Evolutionary conservation across 2,329 filamentous ascomycete species (phyloP), one percentile per base, ranked within the genome.

Genomic region (Colletotrichum coccodes): DNA sequence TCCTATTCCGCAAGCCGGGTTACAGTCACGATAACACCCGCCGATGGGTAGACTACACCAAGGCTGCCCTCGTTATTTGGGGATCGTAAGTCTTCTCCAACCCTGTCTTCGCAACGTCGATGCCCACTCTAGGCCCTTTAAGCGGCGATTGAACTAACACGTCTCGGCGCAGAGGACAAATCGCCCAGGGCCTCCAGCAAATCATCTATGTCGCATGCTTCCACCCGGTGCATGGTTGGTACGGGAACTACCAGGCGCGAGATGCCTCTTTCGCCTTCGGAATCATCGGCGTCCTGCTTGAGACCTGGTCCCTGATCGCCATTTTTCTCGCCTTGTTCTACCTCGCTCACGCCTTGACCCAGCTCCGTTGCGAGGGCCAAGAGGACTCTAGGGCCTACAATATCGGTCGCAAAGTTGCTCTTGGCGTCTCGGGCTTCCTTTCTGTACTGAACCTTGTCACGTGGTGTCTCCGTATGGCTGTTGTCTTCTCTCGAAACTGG

Each of bases 321-420:
- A 28, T 60, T 2, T 46, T 53, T 12, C 62, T 60, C 21, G 62
- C 62, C 11, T 32, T 60, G 11, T 65, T 65, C 30, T 65, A 52
- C 18, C 44, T 65, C 14, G 46, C 62, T 18, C 62, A 65, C 1
- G 62, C 56, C 23, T 32, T 65, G 28, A 65, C 47, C 0, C 62
- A 53, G 18, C 56, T 65, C 21, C 62, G 47, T 3, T 38, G 5
- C 11, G 44, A 36, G 46, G 30, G 18, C 30, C 34, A 60, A 5
- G 36, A 42, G 6, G 56, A 53, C 23, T 53, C 30, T 0, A 46
- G 21, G 21, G 38, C 46, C 36, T 65, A 46, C 3, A 46, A 12
- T 36, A 53, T 30, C 8, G 62, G 62, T 3, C 46, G 47, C 3
- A 38, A 26, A 3, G 34, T 46, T 7, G 56, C 32, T 12, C 16